phyloP scores from a whole-genome alignment of 2,329 filamentous ascomycete genomes.

The Talaromyces pinophilus region DNA sequence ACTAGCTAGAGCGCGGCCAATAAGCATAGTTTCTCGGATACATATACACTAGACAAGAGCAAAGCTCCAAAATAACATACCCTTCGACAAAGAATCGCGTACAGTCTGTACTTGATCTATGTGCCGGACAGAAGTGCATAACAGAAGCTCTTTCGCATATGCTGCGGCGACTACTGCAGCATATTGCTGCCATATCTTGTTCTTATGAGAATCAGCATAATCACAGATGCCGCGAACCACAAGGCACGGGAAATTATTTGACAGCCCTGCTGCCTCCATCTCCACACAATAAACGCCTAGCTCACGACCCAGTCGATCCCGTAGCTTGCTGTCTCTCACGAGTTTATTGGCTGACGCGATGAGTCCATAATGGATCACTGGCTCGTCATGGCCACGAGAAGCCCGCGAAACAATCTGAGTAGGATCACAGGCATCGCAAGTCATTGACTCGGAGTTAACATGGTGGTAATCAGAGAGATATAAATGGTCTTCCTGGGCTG shows the following conservation, averaged over 20 bases:
- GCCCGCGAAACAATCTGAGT: background rate
- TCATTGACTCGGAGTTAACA: background rate
- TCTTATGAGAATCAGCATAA: constrained; percentile 27
- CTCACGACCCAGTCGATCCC: background rate
- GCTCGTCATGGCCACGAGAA: constrained; percentile 23
- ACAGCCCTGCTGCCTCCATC: constrained; percentile 23
- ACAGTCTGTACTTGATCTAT: background rate
- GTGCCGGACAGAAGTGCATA: background rate
- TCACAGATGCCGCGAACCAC: constrained; percentile 33
- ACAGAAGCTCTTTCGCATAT: constrained; percentile 23
- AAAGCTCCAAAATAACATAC: background rate
- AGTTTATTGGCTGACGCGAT: constrained; percentile 33
- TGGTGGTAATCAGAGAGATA: constrained; percentile 1
- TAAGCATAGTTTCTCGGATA: background rate
- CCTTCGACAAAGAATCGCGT: background rate
- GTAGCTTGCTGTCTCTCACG: constrained; percentile 9
- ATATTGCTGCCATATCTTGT: constrained; percentile 21
- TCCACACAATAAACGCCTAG: background rate
- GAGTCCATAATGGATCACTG: constrained; percentile 30
- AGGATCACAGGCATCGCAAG: background rate
- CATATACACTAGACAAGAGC: background rate
- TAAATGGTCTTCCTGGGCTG: background rate
- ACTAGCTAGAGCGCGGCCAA: background rate
- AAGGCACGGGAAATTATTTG: constrained; percentile 28
- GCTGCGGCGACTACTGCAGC: constrained; percentile 24